phyloP scores from a whole-genome alignment of 495 filamentous ascomycete species.

The Pseudoneurospora amorphoporcata region DNA sequence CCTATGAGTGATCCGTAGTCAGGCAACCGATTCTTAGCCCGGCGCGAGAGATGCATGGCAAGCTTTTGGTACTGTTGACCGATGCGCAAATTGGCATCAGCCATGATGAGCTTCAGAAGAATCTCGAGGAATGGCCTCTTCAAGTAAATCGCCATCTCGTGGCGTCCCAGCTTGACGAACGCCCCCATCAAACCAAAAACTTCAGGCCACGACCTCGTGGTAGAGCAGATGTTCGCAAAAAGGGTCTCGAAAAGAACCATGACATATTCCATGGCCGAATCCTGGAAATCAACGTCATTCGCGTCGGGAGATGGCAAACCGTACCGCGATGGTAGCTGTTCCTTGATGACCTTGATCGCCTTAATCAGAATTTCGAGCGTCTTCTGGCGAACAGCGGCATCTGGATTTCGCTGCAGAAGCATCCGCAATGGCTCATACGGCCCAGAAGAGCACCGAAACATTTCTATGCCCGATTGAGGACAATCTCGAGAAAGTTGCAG shows the following conservation, averaged over 20 bases:
- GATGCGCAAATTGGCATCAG: conserved; percentile 41
- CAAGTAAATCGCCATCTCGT: conserved; percentile 46
- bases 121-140: conserved; percentile 44
- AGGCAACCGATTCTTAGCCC: conserved; percentile 38
- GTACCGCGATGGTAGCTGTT: conserved; percentile 32
- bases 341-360: conserved; percentile 43
- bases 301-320: conserved; percentile 11
- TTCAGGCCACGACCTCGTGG: conserved; percentile 64
- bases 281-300: conserved; percentile 19
- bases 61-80: conserved; percentile 32
- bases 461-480: conserved; percentile 43
- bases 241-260: conserved; percentile 42
- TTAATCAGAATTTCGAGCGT: conserved; percentile 45
- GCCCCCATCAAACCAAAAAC: conserved; percentile 60
- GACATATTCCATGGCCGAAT: conserved; percentile 23
- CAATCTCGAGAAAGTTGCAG: conserved; percentile 44
- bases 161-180: conserved; percentile 46
- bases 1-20: conserved; percentile 44
- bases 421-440: conserved; percentile 50
- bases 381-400: conserved; percentile 49
- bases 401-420: conserved; percentile 55
- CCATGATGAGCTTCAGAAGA: conserved; percentile 51
- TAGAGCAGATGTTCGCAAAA: conserved; percentile 42
- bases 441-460: conserved; percentile 53
- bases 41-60: conserved; percentile 34